Conservation (phyloP, 805 yeast genomes). For the Zygoascus biomembranicola region DNA sequence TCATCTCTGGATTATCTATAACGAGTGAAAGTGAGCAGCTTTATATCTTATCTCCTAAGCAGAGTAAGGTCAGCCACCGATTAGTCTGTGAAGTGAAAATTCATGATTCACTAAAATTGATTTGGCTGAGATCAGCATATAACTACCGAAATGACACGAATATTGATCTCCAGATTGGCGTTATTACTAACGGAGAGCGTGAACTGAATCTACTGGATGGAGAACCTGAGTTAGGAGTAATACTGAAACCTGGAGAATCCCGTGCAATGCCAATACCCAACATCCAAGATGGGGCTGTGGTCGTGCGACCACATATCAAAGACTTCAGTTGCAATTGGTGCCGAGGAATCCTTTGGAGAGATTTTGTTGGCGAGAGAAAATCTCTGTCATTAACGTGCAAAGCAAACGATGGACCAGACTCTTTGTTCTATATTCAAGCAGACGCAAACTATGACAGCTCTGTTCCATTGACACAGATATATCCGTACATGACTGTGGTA, state of each 20-base stretch:
- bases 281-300: constrained; percentile 51
- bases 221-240: constrained; percentile 20
- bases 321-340: constrained; percentile 60
- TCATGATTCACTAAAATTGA: constrained; percentile 67
- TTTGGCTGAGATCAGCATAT: constrained; percentile 71
- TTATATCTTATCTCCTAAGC: constrained; percentile 55
- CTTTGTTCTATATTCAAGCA: constrained; percentile 56
- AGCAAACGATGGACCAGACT: background rate
- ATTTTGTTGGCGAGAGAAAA: constrained; percentile 32
- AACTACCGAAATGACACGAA: constrained; percentile 60
- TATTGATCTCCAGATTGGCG: constrained; percentile 42
- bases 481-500: constrained; percentile 74
- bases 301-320: constrained; percentile 52
- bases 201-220: constrained; percentile 19
- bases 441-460: constrained; percentile 53
- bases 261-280: constrained; percentile 67
- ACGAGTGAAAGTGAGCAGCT: constrained; percentile 79
- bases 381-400: constrained; percentile 34
- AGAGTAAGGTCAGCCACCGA: constrained; percentile 59
- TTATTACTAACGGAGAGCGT: constrained; percentile 27
- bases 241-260: constrained; percentile 46
- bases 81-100: constrained; percentile 62
- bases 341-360: constrained; percentile 57
- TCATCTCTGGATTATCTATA: constrained; percentile 51
- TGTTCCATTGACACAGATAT: constrained; percentile 67